A percentile compares a stretch with the other conserved stretches of the same genome.
phyloP scores from a whole-genome alignment of 805 yeast genomes.

The Candida dajiaensis region DNA sequence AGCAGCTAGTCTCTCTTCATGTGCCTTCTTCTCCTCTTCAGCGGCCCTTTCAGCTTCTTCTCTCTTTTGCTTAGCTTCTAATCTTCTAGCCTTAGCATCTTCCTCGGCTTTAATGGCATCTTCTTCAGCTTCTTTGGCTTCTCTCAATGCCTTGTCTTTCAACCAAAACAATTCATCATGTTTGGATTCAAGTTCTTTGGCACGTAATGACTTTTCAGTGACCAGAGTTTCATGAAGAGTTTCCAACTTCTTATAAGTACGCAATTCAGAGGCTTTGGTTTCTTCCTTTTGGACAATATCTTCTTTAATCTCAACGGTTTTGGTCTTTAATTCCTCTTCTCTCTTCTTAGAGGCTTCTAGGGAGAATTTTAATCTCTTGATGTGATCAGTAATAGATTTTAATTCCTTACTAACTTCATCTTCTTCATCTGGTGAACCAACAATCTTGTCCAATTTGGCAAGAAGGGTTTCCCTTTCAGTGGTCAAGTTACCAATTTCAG shows the following conservation, averaged over 20 bases:
- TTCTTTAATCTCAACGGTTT: constrained; percentile 13
- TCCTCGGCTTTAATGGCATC: constrained; percentile 10
- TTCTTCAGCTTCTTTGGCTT: constrained; percentile 8
- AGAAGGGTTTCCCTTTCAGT: constrained; percentile 15
- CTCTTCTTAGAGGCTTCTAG: constrained; percentile 2
- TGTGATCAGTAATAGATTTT: constrained; percentile 5
- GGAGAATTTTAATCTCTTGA: constrained; percentile 1
- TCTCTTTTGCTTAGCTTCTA: constrained; percentile 11
- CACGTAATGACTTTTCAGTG: not conserved
- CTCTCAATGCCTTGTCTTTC: not conserved
- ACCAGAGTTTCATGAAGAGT: not conserved
- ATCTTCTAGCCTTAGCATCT: constrained; percentile 9
- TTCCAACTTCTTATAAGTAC: not conserved
- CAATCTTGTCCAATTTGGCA: constrained; percentile 6
- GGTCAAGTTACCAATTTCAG: constrained; percentile 15
- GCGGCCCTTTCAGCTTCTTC: constrained; percentile 9
- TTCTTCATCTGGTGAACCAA: constrained; percentile 4
- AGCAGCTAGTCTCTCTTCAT: not conserved
- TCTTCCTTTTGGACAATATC: constrained; percentile 11
- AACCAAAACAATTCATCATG: not conserved
- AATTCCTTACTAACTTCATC: constrained; percentile 1
- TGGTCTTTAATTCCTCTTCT: not conserved
- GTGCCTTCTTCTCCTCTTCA: not conserved
- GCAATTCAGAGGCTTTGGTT: not conserved
- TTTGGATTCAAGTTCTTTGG: constrained; percentile 5